phyloP scores from a whole-genome alignment of 2,329 filamentous ascomycete species.

The Herpotrichia juniperi region DNA sequence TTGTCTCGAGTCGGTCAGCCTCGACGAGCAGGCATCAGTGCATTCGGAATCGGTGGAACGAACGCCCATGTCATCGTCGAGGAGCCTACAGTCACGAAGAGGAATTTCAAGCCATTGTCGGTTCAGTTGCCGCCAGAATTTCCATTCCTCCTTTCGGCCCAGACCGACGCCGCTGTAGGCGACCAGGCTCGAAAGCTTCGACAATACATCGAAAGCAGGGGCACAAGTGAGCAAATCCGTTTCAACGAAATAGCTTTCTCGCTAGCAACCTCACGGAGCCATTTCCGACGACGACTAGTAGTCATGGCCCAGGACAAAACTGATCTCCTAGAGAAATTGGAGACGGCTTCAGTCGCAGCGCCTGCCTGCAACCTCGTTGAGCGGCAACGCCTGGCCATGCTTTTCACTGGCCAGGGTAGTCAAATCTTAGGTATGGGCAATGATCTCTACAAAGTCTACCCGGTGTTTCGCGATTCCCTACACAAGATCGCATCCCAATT shows the following conservation, averaged over 20 bases:
- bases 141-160: constrained; percentile 32
- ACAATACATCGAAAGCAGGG: constrained; percentile 16
- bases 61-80: constrained; percentile 50
- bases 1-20: constrained; percentile 5
- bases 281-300: constrained; percentile 27
- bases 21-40: constrained; percentile 47
- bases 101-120: constrained; percentile 9
- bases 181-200: constrained; percentile 25
- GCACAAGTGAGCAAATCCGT: constrained; percentile 2
- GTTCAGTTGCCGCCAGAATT: not conserved
- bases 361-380: not conserved
- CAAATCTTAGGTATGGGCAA: constrained; percentile 15
- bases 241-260: constrained; percentile 35
- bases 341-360: not conserved
- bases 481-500: not conserved
- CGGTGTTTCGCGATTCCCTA: constrained; percentile 32
- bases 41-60: constrained; percentile 49
- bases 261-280: constrained; percentile 36
- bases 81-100: not conserved
- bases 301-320: constrained; percentile 23
- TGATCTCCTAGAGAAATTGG: constrained; percentile 21
- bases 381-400: constrained; percentile 35
- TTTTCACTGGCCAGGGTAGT: constrained; percentile 21
- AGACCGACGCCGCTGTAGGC: constrained; percentile 24
- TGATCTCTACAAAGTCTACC: constrained; percentile 12